Percentiles rank a stretch among this genome's conserved stretches.
Conservation (phyloP, 2,329 filamentous ascomycete genomes). For the Monosporascus sp. region DNA sequence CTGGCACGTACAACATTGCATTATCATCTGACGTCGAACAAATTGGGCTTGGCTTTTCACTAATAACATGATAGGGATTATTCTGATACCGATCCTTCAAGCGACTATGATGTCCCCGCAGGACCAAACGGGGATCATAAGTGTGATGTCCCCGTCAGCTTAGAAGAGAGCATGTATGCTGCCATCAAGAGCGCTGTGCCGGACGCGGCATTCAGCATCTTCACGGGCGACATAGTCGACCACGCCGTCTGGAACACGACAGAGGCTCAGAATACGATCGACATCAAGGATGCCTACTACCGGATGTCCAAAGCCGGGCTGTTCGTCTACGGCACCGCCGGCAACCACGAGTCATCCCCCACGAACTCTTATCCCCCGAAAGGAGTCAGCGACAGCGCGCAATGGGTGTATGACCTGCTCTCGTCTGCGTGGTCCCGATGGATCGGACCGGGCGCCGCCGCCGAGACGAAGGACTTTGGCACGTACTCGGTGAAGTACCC, state of each 20-base stretch:
- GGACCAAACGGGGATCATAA: conserved; percentile 46
- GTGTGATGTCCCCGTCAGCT: conserved; percentile 44
- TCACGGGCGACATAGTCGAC: conserved; percentile 55
- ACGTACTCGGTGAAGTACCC: conserved; percentile 44
- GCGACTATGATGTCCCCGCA: conserved; percentile 42
- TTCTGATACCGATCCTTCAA: conserved; percentile 39
- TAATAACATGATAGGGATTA: conserved; percentile 32
- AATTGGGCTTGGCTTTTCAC: not conserved
- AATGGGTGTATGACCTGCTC: conserved; percentile 49
- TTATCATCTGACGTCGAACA: not conserved
- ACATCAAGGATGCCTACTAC: conserved; percentile 39
- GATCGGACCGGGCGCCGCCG: conserved; percentile 33
- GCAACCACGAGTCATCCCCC: conserved; percentile 53
- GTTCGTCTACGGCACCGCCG: conserved; percentile 46
- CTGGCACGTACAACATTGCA: no score
- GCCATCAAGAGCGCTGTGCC: conserved; percentile 41
- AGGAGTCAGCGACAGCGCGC: conserved; percentile 32
- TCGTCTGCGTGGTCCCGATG: conserved; percentile 41
- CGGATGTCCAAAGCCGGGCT: conserved; percentile 37
- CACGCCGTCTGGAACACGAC: conserved; percentile 45
- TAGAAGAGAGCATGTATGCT: conserved; percentile 51
- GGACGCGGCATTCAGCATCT: conserved; percentile 48
- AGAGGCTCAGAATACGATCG: conserved; percentile 20
- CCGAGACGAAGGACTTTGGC: conserved; percentile 35
- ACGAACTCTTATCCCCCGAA: conserved; percentile 44